A percentile compares a stretch with the other conserved stretches of the same genome.
Conservation (phyloP, 495 filamentous ascomycete genomes). For the Umbilicaria muhlenbergii region DNA sequence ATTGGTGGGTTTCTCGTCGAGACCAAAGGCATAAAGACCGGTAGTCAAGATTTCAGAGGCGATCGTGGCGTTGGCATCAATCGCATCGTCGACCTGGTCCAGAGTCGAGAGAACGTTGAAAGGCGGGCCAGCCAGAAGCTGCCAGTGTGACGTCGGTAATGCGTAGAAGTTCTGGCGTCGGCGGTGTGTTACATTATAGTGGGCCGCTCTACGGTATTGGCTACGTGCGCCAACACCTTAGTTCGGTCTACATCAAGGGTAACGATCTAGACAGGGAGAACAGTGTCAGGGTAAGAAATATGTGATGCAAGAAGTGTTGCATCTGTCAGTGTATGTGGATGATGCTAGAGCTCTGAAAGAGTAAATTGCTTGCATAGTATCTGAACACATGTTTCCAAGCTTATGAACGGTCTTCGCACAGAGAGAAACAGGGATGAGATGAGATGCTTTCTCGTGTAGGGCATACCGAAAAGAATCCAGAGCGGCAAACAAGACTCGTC, state of each 20-base stretch:
- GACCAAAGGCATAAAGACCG: slow-evolving; percentile 50
- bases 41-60: slow-evolving; percentile 55
- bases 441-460: slow-evolving; percentile 1
- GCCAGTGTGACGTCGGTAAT: slow-evolving; percentile 68
- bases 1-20: slow-evolving; percentile 22
- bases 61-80: slow-evolving; percentile 76
- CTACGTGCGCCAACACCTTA: slow-evolving; percentile 23
- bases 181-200: slow-evolving; percentile 76
- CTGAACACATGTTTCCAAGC: neutral
- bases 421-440: no score
- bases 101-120: slow-evolving; percentile 71
- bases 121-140: slow-evolving; percentile 60
- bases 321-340: no score
- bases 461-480: slow-evolving; percentile 79
- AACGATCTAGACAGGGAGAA: neutral
- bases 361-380: slow-evolving; percentile 3
- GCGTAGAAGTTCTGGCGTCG: slow-evolving; percentile 84
- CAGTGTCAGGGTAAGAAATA: neutral
- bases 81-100: slow-evolving; percentile 65
- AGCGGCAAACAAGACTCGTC: slow-evolving; percentile 55
- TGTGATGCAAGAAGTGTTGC: no score
- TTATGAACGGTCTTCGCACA: neutral
- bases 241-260: slow-evolving; percentile 4
- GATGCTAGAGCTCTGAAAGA: neutral
- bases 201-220: slow-evolving; percentile 69